These are phyloP conservation scores for Poa annua DNA, from an alignment of 176 grass and related monocot genomes.

Conservation along the genomic window DNA sequence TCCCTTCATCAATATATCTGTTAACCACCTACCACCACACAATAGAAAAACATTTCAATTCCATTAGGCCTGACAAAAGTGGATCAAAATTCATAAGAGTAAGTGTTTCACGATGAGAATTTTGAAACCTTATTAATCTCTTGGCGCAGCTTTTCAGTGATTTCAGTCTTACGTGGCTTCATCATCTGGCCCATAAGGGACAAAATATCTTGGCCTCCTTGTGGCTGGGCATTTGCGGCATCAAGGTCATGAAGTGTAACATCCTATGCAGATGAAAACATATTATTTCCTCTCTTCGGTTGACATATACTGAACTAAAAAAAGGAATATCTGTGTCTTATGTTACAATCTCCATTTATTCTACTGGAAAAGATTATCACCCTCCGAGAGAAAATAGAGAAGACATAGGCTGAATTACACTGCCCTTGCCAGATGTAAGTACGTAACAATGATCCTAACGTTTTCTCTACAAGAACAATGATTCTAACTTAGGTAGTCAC, in stretches of 20 bases:
- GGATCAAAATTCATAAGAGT: slow-evolving; percentile 5
- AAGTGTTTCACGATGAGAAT: background rate
- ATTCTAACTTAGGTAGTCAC: background rate
- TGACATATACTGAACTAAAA: slow-evolving; percentile 13
- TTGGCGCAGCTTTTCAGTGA: slow-evolving; percentile 91
- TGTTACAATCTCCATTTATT: background rate
- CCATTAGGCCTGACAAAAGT: slow-evolving; percentile 13
- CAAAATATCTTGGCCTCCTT: slow-evolving; percentile 98
- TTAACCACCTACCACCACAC: slow-evolving; percentile 75
- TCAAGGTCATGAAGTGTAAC: slow-evolving; percentile 96
- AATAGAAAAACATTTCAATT: slow-evolving; percentile 28
- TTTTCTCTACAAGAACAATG: background rate
- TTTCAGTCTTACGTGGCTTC: slow-evolving; percentile 94
- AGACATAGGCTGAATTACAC: background rate
- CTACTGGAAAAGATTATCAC: slow-evolving; percentile 2
- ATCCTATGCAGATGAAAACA: slow-evolving; percentile 61
- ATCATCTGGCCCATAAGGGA: slow-evolving; percentile 99
- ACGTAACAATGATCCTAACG: background rate
- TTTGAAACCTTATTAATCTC: slow-evolving; percentile 91
- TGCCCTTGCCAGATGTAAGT: background rate
- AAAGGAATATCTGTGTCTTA: background rate
- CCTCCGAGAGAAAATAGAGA: background rate
- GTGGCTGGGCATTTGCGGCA: slow-evolving; percentile 97
- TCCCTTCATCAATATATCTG: slow-evolving; percentile 90
- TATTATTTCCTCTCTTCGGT: slow-evolving; percentile 10